Evolutionary conservation across 306 rosid species (phyloP), one percentile per base, ranked within the genome.

Genomic region (Lathyrus tuberosus): DNA sequence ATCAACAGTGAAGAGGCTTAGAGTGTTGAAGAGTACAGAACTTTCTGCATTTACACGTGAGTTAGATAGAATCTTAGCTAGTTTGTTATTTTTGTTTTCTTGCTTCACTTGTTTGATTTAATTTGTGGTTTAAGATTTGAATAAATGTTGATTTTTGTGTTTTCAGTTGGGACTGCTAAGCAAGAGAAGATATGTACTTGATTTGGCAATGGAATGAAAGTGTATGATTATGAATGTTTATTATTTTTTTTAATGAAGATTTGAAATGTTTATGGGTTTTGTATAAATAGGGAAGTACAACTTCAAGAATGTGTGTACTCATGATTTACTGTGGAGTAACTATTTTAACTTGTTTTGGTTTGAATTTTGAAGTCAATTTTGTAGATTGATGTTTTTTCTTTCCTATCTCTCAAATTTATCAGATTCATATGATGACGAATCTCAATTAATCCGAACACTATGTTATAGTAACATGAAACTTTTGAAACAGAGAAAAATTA

Each of bases 1-100:
- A 28, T 89, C 91, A 8, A 91, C 96, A 0, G 95, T 86, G 81
- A 91, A 87, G 93, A 87, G 99, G 93, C 84, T 95, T 76, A 88
- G 97, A 0, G 97, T 95, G 75, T 76, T 95, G 79, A 95, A 95
- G 88, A 91, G 91, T 78, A 79, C 97, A 33, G 99, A 95, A 64
- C 89, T 95, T 67, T 83, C 97, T 74, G 78, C 91, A 8, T 80
- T 91, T 75, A 82, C 91, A 67, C 81, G 99, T 91, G 81, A 91
- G 99, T 87, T 76, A 30, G 65, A 76, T 74, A 37, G 65, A 76
- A 72, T 75, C 78, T 59, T 51, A 9, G 5, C 48, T 64, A 57
- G 11, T 69, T 33, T 28, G 15, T 37, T 41, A 24, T 5, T 24
- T n/a, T 10, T 30, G 5, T 6, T 20, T 6, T 9, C 9, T 4